Evolutionary conservation across 305 asterid genomes (phyloP), one percentile per base, ranked within the genome.

Genomic region (Euphrasia arctica): DNA sequence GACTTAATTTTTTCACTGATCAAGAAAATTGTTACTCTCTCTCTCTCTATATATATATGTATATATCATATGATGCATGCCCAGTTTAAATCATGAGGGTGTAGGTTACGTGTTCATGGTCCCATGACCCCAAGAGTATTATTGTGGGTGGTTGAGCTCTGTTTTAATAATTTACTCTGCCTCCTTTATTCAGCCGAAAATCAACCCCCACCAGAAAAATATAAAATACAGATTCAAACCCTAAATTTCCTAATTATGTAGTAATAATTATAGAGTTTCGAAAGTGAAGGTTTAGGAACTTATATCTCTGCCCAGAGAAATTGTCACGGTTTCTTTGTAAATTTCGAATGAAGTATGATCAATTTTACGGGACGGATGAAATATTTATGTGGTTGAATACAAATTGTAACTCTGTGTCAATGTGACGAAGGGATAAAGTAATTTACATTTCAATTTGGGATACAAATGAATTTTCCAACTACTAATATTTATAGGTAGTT

Each of bases 81-180:
- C 11, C 10, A 51, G 28, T 5, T 13, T 51, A 5, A 18, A 15
- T 15, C 11, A 15, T 18, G 58, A 52, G 29, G 58, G 22, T 6
- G 12, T 52, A 22, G 58, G 58, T 1, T 11, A 5, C 12, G 9
- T 15, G 10, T 7, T 22, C 29, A 15, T 52, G 58, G 58, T n/a
- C 58, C 31, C 57, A 52, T 14, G 57, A 28, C 11, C 54, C 18
- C 9, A 18, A 7, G 11, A 36, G 31, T 32, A 22, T 54, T 60
- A 60, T 66, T 55, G 27, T 50, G 51, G 70, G 70, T 43, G 32
- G 66, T 58, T 71, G 66, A 45, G 50, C 10, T 57, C 14, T 32
- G 47, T 57, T 11, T 32, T 4, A 54, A 43, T 42, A 39, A 62
- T 43, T 69, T 69, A 31, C 65, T 11, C 71, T 58, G 50, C 64